Percentiles rank a stretch among this genome's conserved stretches.
phyloP scores from a whole-genome alignment of 768 basidiomycete genomes.

The Mrakia gelida region DNA sequence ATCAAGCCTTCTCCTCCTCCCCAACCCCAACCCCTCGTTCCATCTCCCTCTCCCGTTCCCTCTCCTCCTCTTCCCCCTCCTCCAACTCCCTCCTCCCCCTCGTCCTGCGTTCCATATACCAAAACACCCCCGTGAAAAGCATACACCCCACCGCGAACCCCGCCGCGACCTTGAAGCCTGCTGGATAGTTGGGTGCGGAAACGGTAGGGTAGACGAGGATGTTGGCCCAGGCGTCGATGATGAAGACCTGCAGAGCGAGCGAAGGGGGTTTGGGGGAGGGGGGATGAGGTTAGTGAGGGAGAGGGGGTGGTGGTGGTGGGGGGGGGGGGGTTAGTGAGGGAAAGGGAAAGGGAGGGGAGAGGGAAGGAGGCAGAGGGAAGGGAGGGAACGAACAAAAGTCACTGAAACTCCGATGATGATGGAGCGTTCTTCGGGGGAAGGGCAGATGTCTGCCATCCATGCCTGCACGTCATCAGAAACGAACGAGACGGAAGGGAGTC shows the following conservation, averaged over 20 bases:
- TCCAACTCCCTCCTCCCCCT: not conserved
- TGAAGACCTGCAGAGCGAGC: not conserved
- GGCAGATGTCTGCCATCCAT: slow-evolving; percentile 34
- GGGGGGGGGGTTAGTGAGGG: not conserved
- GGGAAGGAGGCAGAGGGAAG: not conserved
- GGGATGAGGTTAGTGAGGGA: too few relatives aligned
- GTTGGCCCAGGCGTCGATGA: slow-evolving; percentile 28
- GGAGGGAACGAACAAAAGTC: slow-evolving; percentile 20
- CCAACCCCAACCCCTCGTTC: too few relatives aligned
- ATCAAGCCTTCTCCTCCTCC: too few relatives aligned
- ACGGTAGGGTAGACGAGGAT: slow-evolving; percentile 38
- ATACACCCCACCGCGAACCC: slow-evolving; percentile 32
- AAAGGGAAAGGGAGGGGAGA: too few relatives aligned
- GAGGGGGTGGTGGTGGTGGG: too few relatives aligned
- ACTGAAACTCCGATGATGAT: slow-evolving; percentile 35
- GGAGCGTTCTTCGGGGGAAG: not conserved
- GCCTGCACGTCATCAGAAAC: not conserved
- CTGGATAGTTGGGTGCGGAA: slow-evolving; percentile 37
- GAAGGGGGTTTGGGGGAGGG: too few relatives aligned
- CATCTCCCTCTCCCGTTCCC: too few relatives aligned
- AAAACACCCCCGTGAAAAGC: slow-evolving; percentile 29
- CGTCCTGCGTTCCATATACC: slow-evolving; percentile 12
- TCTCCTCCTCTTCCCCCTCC: too few relatives aligned
- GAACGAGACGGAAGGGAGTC: not conserved
- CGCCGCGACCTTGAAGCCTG: slow-evolving; percentile 38